phyloP scores from a whole-genome alignment of 2,329 filamentous ascomycete species.

The Didymella lethalis region DNA sequence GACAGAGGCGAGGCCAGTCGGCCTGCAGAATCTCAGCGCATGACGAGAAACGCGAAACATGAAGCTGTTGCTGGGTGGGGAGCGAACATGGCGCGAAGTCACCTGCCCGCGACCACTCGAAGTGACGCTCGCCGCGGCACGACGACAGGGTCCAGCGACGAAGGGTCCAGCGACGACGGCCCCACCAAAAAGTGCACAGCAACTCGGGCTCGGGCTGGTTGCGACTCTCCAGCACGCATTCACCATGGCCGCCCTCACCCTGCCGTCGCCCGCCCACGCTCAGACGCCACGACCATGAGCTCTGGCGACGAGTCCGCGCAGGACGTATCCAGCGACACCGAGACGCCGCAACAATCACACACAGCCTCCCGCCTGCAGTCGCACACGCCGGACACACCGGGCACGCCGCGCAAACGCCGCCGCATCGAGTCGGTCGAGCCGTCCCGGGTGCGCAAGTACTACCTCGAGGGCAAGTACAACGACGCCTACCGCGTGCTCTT shows the following conservation, averaged over 20 bases:
- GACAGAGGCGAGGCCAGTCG: slow-evolving; percentile 19
- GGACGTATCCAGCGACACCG: slow-evolving; percentile 10
- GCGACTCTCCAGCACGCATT: slow-evolving; percentile 11
- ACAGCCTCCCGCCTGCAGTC: slow-evolving; percentile 23
- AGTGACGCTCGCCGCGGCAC: slow-evolving; percentile 22
- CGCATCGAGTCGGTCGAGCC: slow-evolving; percentile 32
- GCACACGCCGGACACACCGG: slow-evolving; percentile 22
- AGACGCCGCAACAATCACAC: slow-evolving; percentile 8
- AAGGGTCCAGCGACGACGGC: slow-evolving; percentile 15
- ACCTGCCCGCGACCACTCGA: slow-evolving; percentile 5
- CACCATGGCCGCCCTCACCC: slow-evolving; percentile 23
- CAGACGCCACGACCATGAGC: slow-evolving; percentile 22
- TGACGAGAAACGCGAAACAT: slow-evolving; percentile 44
- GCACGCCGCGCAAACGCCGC: slow-evolving; percentile 36
- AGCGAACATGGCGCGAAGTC: slow-evolving; percentile 35
- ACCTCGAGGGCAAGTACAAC: slow-evolving; percentile 55
- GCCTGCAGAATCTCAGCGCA: slow-evolving; percentile 41
- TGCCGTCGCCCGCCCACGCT: not conserved
- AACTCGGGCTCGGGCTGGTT: slow-evolving; percentile 1
- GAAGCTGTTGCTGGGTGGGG: slow-evolving; percentile 17
- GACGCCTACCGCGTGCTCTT: slow-evolving; percentile 52
- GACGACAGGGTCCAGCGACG: not conserved
- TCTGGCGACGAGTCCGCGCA: slow-evolving; percentile 23
- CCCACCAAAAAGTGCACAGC: slow-evolving; percentile 17
- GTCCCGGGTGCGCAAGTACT: slow-evolving; percentile 28